Base-by-base conservation (phyloP, 176 grass and related monocot species). In the Oryza nivara region DNA sequence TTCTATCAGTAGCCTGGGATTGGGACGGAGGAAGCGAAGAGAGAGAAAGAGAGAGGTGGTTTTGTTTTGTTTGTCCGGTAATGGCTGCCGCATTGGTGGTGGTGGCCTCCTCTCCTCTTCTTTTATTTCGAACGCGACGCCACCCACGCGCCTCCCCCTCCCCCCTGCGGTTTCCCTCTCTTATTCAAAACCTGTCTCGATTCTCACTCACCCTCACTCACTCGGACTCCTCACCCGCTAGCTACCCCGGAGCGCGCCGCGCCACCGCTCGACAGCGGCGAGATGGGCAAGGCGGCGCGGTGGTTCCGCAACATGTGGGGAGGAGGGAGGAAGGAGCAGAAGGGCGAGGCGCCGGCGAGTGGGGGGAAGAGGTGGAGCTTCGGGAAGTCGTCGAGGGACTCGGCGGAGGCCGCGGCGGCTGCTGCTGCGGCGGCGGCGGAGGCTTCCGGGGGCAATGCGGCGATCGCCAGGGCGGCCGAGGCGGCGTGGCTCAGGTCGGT, bases 331-430 rank as follows among this genome's bases (percentile, higher is more conserved):
- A 90, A 77, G 25, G 79, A 81, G 0, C 79, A 60, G 10, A 64
- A 26, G 51, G 36, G 0, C 4, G 26, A 61, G 20, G 71, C 1
- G 43, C 28, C 89, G 44, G 7, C 74, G 7, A 36, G 11, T 10
- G 54, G 54, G 14, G 68, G 40, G 26, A 99, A 94, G 88, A 85
- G 96, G 19, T 99, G 96, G 96, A 99, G 96, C 78, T 99, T 99
- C 54, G 88, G 76, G 19, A 98, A 93, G 81, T 91, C 89, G 36
- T 85, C 88, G 26, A 67, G 91, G n/a, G 91, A 92, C 49, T 86
- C 79, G 3, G 84, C 86, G 0, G 89, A 92, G 65, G 83, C 79
- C 2, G 84, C 86, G 0, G 89, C 90, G 65, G 83, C 88, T 7
- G 40, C 40, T 7, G 40, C 38, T 6, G 38, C 38, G 0, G 66